Conservation (phyloP, 2,329 filamentous ascomycete genomes). For the Coniochaeta prunicola region DNA sequence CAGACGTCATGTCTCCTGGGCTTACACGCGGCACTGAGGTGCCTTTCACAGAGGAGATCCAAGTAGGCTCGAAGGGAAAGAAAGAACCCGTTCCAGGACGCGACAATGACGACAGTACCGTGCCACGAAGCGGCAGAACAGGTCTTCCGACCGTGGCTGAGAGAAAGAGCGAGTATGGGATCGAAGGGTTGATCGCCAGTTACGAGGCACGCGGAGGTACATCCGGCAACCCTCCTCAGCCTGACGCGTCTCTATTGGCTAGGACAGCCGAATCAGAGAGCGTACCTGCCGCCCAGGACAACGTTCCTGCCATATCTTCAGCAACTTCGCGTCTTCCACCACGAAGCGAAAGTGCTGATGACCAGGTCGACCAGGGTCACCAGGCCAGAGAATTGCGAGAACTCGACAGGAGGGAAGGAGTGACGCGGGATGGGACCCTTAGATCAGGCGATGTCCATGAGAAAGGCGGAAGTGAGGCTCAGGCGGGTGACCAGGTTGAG, state of each 20-base stretch:
- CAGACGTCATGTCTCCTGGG: background rate
- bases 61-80: slow-evolving; percentile 6
- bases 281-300: slow-evolving; percentile 2
- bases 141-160: slow-evolving; percentile 47
- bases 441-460: background rate
- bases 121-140: slow-evolving; percentile 21
- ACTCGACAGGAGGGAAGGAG: background rate
- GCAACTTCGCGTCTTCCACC: background rate
- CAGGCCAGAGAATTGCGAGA: background rate
- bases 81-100: slow-evolving; percentile 19
- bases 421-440: background rate
- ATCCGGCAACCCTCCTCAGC: background rate
- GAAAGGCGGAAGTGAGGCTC: background rate
- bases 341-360: background rate
- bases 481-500: background rate
- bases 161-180: slow-evolving; percentile 50
- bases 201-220: slow-evolving; percentile 7
- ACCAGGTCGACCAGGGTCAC: background rate
- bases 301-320: background rate
- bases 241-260: background rate
- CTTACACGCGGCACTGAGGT: background rate
- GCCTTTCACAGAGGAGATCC: background rate
- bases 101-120: background rate
- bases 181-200: slow-evolving; percentile 32
- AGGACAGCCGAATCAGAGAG: slow-evolving; percentile 3